A percentile compares a stretch with the other conserved stretches of the same genome.
phyloP scores from a whole-genome alignment of 805 yeast genomes.

The Debaryomyces castellii region DNA sequence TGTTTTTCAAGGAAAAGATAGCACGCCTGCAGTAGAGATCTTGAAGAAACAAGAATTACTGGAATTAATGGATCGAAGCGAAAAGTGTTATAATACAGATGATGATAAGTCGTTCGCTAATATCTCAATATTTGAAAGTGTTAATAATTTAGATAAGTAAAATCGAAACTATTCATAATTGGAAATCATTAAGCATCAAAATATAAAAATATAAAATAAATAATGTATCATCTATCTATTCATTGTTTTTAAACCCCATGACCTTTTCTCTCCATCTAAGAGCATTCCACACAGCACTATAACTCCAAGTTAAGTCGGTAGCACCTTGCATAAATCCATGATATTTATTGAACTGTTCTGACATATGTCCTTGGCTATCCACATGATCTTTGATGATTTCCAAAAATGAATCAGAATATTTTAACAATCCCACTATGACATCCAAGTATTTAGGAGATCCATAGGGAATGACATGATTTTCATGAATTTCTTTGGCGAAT shows the following conservation, averaged over 20 bases:
- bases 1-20: constrained; percentile 7
- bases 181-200: background rate
- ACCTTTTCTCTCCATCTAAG: constrained; percentile 59
- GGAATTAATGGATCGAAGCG: constrained; percentile 41
- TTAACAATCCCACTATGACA: constrained; percentile 45
- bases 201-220: background rate
- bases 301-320: constrained; percentile 84
- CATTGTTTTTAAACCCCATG: constrained; percentile 6
- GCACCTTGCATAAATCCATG: constrained; percentile 91
- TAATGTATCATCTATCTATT: background rate
- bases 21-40: constrained; percentile 3
- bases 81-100: constrained; percentile 21
- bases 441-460: constrained; percentile 46
- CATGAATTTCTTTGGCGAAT: constrained; percentile 28
- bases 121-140: constrained; percentile 36
- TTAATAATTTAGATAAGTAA: constrained; percentile 32
- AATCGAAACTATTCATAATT: no score
- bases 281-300: constrained; percentile 73
- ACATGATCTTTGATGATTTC: constrained; percentile 58
- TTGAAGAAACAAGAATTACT: constrained; percentile 38
- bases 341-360: constrained; percentile 83
- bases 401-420: constrained; percentile 68
- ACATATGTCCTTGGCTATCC: constrained; percentile 68
- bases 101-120: constrained; percentile 23
- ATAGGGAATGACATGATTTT: constrained; percentile 28